Evolutionary conservation across 148 eudicot species (phyloP).

Genomic region (Mesembryanthemum crystallinum): DNA sequence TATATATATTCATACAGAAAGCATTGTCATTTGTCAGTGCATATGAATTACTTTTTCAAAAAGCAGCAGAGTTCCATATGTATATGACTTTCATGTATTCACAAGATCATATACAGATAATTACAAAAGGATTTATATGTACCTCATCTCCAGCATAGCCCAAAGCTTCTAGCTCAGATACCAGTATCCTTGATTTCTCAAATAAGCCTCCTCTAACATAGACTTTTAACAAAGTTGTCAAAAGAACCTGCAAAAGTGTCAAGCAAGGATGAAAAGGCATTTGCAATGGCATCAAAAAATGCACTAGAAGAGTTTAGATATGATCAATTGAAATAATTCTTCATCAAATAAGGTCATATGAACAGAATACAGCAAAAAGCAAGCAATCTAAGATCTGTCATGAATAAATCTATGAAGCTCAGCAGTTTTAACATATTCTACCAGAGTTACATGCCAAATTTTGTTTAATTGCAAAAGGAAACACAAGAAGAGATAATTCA

Average conservation of each 20-base stretch:
- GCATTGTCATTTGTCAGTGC: neutral
- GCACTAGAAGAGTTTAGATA: neutral
- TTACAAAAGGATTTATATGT: neutral
- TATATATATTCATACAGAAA: neutral
- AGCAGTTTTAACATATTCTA: neutral
- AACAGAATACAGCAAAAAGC: neutral
- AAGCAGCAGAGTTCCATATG: neutral
- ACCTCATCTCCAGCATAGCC: conserved; percentile 92
- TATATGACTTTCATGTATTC: neutral
- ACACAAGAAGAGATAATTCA: neutral
- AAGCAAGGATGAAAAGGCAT: conserved; percentile 6
- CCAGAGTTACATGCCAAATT: neutral
- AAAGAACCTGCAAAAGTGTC: conserved; percentile 61
- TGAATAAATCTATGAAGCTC: neutral
- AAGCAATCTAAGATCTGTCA: neutral
- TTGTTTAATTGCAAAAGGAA: neutral
- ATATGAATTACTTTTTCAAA: neutral
- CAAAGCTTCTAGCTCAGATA: conserved; percentile 61
- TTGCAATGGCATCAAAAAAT: neutral
- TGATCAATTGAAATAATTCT: neutral
- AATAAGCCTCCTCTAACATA: conserved; percentile 78
- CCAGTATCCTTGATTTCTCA: conserved; percentile 63
- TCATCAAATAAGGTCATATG: neutral
- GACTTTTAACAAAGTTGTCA: conserved; percentile 81
- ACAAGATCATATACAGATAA: neutral